phyloP scores from a whole-genome alignment of 768 basidiomycete species.

The Naganishia antarctica region DNA sequence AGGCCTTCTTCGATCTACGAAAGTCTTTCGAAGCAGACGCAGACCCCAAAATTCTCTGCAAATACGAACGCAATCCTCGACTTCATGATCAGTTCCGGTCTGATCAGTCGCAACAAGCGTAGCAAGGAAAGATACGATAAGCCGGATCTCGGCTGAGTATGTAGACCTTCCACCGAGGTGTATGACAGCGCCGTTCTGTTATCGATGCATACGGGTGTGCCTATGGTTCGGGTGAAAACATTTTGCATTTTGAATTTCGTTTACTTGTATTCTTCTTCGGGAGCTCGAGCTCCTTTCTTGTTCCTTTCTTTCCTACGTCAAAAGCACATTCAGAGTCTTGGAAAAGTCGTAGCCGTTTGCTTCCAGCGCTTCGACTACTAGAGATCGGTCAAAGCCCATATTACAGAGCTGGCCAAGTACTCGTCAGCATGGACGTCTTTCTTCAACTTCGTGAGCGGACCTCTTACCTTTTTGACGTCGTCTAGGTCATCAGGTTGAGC shows the following conservation, averaged over 20 bases:
- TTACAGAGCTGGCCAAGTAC: conserved; percentile 62
- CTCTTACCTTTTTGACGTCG: conserved; percentile 49
- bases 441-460: conserved; percentile 35
- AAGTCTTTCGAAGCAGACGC: too few species aligned
- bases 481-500: conserved; percentile 47
- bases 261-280: background rate
- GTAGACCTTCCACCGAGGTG: background rate
- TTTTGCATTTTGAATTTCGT: too few species aligned
- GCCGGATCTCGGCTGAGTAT: background rate
- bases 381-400: conserved; percentile 84
- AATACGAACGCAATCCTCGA: background rate
- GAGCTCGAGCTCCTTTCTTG: background rate
- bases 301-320: conserved; percentile 49
- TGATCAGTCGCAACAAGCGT: conserved; percentile 4
- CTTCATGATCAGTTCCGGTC: background rate
- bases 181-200: background rate
- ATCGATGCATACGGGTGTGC: background rate
- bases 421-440: conserved; percentile 63
- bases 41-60: background rate
- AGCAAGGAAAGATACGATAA: background rate
- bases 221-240: too few species aligned
- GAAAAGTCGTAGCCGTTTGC: conserved; percentile 75
- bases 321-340: conserved; percentile 68
- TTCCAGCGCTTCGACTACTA: conserved; percentile 80
- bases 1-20: background rate